These are phyloP conservation scores for Poa pratensis DNA, from an alignment of 176 grass and related monocot species.

Conservation along the genomic window DNA sequence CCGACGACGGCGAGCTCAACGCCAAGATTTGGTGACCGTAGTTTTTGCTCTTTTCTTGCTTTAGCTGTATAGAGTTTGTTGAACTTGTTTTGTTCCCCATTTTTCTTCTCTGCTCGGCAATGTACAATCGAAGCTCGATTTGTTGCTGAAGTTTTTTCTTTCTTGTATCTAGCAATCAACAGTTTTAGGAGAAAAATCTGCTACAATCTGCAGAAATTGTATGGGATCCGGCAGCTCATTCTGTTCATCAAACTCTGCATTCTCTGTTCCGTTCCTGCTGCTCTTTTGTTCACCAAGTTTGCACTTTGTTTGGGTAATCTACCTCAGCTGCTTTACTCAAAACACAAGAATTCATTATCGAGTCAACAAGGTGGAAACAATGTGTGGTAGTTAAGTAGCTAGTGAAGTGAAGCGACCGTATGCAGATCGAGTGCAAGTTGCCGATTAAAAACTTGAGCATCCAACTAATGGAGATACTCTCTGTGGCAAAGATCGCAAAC, in stretches of 20 bases:
- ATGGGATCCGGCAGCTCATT: too few relatives aligned
- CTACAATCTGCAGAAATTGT: background rate
- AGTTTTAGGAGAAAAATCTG: background rate
- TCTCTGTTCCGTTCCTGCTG: background rate
- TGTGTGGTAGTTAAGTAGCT: background rate
- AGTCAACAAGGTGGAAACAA: too few relatives aligned
- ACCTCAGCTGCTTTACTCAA: slow-evolving; percentile 26
- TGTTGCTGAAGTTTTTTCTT: background rate
- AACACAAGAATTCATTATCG: too few relatives aligned
- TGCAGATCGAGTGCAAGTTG: background rate
- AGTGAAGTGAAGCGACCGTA: background rate
- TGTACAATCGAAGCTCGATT: background rate
- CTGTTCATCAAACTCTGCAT: background rate
- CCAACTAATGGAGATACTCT: slow-evolving; percentile 16
- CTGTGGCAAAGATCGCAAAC: slow-evolving; percentile 11
- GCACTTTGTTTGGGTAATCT: background rate
- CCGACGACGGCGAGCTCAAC: slow-evolving; percentile 13
- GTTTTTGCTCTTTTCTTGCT: background rate
- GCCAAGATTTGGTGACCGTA: slow-evolving; percentile 36
- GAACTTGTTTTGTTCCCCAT: background rate
- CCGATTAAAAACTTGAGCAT: background rate
- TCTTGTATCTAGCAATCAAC: background rate
- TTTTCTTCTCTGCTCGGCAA: background rate
- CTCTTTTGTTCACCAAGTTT: background rate
- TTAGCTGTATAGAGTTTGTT: slow-evolving; percentile 3